Percentiles rank a stretch among this genome's conserved stretches.
phyloP scores from a whole-genome alignment of 495 filamentous ascomycete genomes.

The Penicillium odoratum region DNA sequence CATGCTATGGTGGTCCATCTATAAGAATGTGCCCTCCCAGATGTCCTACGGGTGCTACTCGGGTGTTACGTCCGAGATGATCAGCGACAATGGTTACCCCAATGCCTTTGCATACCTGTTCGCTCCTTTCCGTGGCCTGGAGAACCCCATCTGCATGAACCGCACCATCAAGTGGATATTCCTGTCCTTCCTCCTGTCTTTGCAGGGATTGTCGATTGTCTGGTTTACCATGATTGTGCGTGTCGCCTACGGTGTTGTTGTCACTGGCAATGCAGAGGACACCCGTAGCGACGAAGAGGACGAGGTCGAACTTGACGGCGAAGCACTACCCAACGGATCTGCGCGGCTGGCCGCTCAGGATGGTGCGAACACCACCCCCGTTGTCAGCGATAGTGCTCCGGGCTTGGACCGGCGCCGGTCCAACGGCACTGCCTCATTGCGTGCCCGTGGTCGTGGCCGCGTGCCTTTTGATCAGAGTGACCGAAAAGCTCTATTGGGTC shows the following conservation, averaged over 20 bases:
- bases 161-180: constrained; percentile 70
- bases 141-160: constrained; percentile 76
- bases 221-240: constrained; percentile 89
- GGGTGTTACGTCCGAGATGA: constrained; percentile 54
- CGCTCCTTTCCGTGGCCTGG: constrained; percentile 65
- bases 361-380: constrained; percentile 22
- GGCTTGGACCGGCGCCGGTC: constrained; percentile 48
- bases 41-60: constrained; percentile 73
- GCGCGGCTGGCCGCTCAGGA: constrained; percentile 31
- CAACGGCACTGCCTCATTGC: constrained; percentile 35
- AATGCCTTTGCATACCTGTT: constrained; percentile 61
- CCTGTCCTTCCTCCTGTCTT: constrained; percentile 67
- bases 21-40: constrained; percentile 60
- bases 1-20: constrained; percentile 76
- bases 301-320: constrained; percentile 55
- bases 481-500: constrained; percentile 67
- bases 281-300: constrained; percentile 84
- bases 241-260: constrained; percentile 74
- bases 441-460: constrained; percentile 37
- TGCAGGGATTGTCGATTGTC: constrained; percentile 79
- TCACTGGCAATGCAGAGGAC: constrained; percentile 80
- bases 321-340: constrained; percentile 39
- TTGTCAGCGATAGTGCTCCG: constrained; percentile 33
- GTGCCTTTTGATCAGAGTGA: constrained; percentile 71
- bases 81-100: constrained; percentile 56